Base-by-base conservation (phyloP, 2,329 filamentous ascomycete species). In the Didymella sp. region DNA sequence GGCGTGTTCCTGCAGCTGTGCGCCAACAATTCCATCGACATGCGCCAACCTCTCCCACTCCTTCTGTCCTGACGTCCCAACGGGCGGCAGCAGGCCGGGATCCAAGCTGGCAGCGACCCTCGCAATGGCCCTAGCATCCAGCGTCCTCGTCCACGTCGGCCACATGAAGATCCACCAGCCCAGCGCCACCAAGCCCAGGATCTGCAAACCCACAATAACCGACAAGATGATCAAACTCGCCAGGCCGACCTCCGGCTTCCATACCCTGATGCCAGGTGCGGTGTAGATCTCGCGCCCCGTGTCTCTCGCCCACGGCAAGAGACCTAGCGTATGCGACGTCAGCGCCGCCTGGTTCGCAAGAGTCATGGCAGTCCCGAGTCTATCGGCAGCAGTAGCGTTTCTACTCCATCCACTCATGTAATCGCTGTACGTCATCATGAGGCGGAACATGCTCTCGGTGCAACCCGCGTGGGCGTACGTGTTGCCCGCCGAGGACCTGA, bases 51-150 rank as follows among this genome's bases (percentile, higher is more conserved):
- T 21, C 12, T 27, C 25, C 19, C 4, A 25, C 19, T 48, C 51
- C 11, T 19, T 21, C 6, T 8, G 22, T n/a, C 12, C 31, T 1
- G 11, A 2, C 1, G 25, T 40, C 2, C n/a, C 8, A 3, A 55
- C 21, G 2, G 40, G 40, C 7, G 45, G 52, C 1, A 56, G n/a
- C 0, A 50, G 19, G 2, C 31, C 3, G 2, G 40, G 4, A 27
- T 56, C 52, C 13, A 56, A 1, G 6, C 7, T 15, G 2, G 48
- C 42, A 2, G 41, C 52, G 13, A 60, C 33, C 17, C 57, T 35
- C 6, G 57, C 57, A 7, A 60, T n/a, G 22, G 57, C 57, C 48
- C 53, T 52, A 0, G 57, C 43, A 24, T 60, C 41, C 5, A 60
- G 50, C 2, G 44, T 42, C n/a, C 48, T 38, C 9, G 57, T 60